phyloP scores from a whole-genome alignment of 1,284 basidiomycete species.

The Austroboletus niveus region DNA sequence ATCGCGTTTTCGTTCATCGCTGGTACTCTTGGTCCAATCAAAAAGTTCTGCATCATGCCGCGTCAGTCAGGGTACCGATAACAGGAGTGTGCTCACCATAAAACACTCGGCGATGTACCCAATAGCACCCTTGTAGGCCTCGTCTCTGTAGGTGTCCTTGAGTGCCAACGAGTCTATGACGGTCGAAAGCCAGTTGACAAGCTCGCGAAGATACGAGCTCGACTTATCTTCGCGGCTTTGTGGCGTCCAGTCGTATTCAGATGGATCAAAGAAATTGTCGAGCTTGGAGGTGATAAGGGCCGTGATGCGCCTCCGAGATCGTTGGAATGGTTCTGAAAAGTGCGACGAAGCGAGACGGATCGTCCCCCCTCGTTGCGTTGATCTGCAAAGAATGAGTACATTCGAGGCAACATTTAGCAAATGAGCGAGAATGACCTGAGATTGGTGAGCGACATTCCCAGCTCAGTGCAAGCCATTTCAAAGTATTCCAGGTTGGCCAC shows the following conservation, averaged over 20 bases:
- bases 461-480: conserved; percentile 79
- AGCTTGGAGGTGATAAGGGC: conserved; percentile 87
- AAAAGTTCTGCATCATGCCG: conserved; percentile 57
- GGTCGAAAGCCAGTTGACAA: conserved; percentile 94
- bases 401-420: background rate
- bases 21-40: conserved; percentile 73
- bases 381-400: conserved; percentile 40
- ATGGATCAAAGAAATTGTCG: conserved; percentile 94
- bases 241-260: conserved; percentile 94
- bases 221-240: conserved; percentile 64
- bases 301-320: conserved; percentile 79
- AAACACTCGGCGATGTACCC: conserved; percentile 84
- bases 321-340: conserved; percentile 69
- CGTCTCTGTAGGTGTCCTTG: conserved; percentile 81
- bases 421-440: conserved; percentile 53
- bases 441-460: conserved; percentile 85
- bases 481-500: conserved; percentile 95
- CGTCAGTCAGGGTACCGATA: conserved; percentile 3
- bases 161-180: conserved; percentile 93
- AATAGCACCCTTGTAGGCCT: conserved; percentile 85
- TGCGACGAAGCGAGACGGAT: conserved; percentile 68
- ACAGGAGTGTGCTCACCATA: conserved; percentile 52
- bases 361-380: conserved; percentile 80
- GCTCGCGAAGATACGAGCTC: conserved; percentile 92
- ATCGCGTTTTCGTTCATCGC: conserved; percentile 88